Base-by-base conservation (phyloP, 1,284 basidiomycete species). In the Fomitopsis schrenkii region DNA sequence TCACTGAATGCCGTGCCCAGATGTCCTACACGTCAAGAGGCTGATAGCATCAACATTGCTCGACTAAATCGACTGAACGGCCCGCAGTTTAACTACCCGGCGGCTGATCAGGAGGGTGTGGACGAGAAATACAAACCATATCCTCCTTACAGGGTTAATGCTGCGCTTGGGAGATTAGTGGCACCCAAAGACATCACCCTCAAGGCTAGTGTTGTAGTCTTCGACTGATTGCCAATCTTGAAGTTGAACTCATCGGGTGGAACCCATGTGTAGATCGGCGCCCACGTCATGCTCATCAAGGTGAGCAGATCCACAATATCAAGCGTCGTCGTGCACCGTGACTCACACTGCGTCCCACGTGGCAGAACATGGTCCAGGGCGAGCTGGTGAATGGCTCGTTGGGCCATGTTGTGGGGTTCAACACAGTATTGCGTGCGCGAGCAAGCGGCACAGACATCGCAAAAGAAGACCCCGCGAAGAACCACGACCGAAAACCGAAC, bases 241-340 rank as follows among this genome's bases (percentile, higher is more conserved):
- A 48, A 26, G 22, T 22, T 22, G 22, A 22, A 36, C 17, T 17
- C 41, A 22, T 22, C 50, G 30, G 30, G 4, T 33, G 8, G 30
- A 28, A 17, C 35, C 17, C 10, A 19, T 22, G 2, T 15, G 8
- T 35, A 82, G 58, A 55, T 77, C 14, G 84, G 86, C 48, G 88
- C 90, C 3, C 84, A 86, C 70, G 87, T 89, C 10, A 89, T 90
- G 87, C 77, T 96, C 9, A 91, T 95, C 76, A 96, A 90, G 79
- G 78, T 76, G 59, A 15, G 56, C 56, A 48, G 50, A 22, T 14
- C 35, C 42, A 45, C 42, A 30, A 4, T 22, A 22, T 40, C 14
- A 40, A 36, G 8, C 33, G 45, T n/a, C 38, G 19, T 15, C 28
- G 5, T 41, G 17, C 10, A n/a, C 17, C 22, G 22, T 22, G 22